Evolutionary conservation across 2,329 filamentous ascomycete genomes (phyloP).

Genomic region (Fusarium circinatum): DNA sequence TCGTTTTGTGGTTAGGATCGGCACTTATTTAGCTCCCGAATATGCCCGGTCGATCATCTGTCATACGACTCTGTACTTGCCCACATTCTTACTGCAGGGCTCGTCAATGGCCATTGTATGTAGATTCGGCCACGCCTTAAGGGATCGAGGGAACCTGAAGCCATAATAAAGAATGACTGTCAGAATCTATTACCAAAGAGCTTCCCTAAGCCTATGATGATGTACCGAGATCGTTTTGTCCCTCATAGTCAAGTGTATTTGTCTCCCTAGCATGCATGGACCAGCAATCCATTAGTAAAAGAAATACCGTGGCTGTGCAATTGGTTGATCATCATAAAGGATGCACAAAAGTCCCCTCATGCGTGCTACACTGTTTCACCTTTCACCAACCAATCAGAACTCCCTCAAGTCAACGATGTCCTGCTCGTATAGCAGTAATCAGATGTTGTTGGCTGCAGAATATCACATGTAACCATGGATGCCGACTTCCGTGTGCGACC

Average conservation of each 20-base stretch:
- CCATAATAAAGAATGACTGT: no score
- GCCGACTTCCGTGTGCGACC: not conserved
- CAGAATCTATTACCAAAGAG: no score
- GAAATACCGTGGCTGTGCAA: not conserved
- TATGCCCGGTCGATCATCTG: not conserved
- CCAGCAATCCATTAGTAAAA: not conserved
- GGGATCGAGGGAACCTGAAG: no score
- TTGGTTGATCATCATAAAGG: not conserved
- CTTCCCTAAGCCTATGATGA: fast-evolving
- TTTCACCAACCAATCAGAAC: not conserved
- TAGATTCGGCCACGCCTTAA: not conserved
- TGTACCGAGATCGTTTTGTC: not conserved
- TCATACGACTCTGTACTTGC: not conserved
- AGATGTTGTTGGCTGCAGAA: not conserved
- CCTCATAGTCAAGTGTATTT: not conserved
- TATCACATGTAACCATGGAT: not conserved
- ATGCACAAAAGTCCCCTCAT: not conserved
- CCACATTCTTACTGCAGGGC: not conserved
- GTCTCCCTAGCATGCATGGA: not conserved
- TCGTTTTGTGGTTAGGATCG: not conserved
- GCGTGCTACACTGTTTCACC: not conserved
- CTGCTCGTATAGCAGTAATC: not conserved
- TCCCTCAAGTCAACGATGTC: no score
- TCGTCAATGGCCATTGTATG: not conserved
- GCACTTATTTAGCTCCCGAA: not conserved